Conservation (phyloP, 2,329 filamentous ascomycete genomes). For the Apiospora hydei region DNA sequence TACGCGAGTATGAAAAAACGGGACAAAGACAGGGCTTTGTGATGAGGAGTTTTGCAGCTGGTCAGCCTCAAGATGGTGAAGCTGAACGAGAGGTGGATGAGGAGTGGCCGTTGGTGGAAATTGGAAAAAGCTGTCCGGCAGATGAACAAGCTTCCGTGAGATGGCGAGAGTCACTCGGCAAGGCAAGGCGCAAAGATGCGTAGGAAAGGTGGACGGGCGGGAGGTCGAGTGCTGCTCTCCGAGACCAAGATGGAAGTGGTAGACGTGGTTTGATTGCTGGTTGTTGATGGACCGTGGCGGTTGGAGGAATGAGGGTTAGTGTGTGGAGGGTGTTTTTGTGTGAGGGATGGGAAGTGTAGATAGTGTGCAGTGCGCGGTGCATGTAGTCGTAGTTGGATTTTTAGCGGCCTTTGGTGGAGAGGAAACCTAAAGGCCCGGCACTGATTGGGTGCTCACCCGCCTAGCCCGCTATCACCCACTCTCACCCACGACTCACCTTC, state of each 20-base stretch:
- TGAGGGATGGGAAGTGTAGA: conserved; percentile 18
- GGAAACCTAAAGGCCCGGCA: background rate
- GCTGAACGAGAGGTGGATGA: background rate
- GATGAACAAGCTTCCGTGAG: conserved; percentile 10
- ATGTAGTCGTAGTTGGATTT: background rate
- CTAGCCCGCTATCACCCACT: background rate
- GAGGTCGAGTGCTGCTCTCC: conserved; percentile 12
- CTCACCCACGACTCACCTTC: conserved; percentile 5
- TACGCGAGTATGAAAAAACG: background rate
- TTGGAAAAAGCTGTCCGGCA: conserved; percentile 13
- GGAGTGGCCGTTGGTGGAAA: background rate
- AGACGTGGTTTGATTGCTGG: background rate
- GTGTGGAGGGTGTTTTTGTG: conserved; percentile 21
- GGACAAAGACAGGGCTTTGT: background rate
- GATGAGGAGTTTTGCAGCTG: background rate
- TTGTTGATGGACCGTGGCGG: background rate
- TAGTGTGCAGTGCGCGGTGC: conserved; percentile 10
- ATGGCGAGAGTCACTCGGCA: background rate
- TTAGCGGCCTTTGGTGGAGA: conserved; percentile 11
- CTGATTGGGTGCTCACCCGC: background rate
- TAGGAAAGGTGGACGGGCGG: background rate
- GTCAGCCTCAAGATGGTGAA: conserved; percentile 8
- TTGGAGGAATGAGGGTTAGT: conserved; percentile 18
- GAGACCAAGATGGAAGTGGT: background rate
- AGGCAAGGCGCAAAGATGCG: background rate